phyloP scores from a whole-genome alignment of 805 yeast genomes.

The Teunomyces pallodes region DNA sequence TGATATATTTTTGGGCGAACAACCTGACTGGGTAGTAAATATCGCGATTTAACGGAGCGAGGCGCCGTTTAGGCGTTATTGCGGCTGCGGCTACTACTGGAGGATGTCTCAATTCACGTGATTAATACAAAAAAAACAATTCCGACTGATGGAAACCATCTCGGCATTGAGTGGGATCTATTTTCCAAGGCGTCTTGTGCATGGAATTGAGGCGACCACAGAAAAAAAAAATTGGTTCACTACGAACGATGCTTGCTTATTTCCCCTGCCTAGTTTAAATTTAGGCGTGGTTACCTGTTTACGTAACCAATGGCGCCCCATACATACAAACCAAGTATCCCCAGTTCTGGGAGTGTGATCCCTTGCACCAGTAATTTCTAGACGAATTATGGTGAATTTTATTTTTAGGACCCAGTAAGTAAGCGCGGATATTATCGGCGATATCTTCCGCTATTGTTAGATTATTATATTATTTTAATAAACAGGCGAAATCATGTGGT shows the following conservation, averaged over 20 bases:
- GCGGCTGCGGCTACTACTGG: neutral
- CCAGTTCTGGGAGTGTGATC: too few relatives aligned
- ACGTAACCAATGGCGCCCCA: neutral
- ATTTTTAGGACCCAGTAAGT: neutral
- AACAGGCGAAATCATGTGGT: neutral
- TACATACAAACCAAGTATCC: too few relatives aligned
- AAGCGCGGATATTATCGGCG: neutral
- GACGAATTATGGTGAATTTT: neutral
- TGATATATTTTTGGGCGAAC: neutral
- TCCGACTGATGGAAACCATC: neutral
- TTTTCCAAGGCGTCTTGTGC: neutral
- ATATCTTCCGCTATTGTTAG: neutral
- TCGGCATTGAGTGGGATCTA: neutral
- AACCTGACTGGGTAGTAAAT: too few relatives aligned
- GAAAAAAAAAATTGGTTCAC: neutral
- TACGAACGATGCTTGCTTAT: neutral
- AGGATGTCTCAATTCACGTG: neutral
- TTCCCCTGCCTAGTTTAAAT: neutral
- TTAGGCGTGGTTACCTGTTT: neutral
- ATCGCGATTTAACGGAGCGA: too few relatives aligned
- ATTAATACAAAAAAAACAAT: neutral
- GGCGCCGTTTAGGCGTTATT: neutral
- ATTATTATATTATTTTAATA: neutral
- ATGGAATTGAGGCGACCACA: neutral
- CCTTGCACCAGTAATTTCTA: neutral